A percentile compares a stretch with the other conserved stretches of the same genome.
phyloP scores from a whole-genome alignment of 2,329 filamentous ascomycete species.

The Stagonosporopsis chrysanthemi region DNA sequence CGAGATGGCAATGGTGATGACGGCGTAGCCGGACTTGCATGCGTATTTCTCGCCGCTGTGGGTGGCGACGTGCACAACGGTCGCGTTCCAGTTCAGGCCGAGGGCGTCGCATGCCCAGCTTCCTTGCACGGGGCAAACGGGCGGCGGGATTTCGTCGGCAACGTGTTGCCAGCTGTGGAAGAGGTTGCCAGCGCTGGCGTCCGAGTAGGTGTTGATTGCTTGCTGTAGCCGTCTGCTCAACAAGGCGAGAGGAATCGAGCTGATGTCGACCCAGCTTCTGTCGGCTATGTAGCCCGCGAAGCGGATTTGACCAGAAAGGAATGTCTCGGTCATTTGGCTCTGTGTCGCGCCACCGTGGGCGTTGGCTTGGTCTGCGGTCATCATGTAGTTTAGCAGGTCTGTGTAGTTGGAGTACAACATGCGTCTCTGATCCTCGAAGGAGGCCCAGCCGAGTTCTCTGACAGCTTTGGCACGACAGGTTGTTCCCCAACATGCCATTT shows the following conservation, averaged over 20 bases:
- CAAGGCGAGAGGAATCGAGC: too few relatives aligned
- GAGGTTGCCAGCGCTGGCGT: not conserved
- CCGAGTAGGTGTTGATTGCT: slow-evolving; percentile 22
- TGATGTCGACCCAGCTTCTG: too few relatives aligned
- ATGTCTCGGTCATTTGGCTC: too few relatives aligned
- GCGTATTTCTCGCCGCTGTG: not conserved
- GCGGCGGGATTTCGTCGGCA: not conserved
- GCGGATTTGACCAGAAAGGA: too few relatives aligned
- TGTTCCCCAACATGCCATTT: too few relatives aligned
- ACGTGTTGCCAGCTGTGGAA: not conserved
- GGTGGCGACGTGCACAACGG: not conserved
- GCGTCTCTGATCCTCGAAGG: too few relatives aligned
- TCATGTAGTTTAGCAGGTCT: too few relatives aligned
- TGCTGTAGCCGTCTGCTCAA: slow-evolving; percentile 14
- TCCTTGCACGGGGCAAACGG: not conserved
- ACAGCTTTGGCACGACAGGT: too few relatives aligned
- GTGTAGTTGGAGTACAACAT: too few relatives aligned
- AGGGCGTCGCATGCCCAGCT: not conserved
- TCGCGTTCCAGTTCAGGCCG: not conserved
- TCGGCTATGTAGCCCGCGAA: not conserved
- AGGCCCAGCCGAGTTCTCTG: too few relatives aligned
- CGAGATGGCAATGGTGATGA: slow-evolving; percentile 8
- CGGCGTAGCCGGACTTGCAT: slow-evolving; percentile 6
- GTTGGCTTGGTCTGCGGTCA: too few relatives aligned
- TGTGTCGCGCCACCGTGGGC: too few relatives aligned